Evolutionary conservation across 768 basidiomycete genomes (phyloP).

Genomic region (Peribolospora baueri): DNA sequence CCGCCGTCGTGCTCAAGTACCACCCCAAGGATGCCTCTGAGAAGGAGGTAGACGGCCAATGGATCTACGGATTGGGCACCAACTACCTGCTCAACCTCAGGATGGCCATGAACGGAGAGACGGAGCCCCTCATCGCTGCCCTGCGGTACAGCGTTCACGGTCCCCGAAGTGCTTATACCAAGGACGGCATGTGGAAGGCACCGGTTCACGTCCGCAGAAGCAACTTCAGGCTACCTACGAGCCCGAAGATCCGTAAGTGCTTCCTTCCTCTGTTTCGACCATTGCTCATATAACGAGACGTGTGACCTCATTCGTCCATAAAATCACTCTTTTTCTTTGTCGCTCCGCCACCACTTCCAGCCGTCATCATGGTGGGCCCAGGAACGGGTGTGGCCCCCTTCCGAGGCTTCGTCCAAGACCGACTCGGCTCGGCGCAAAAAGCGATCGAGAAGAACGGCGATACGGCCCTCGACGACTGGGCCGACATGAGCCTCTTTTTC

Average conservation of each 20-base stretch:
- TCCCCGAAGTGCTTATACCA: conserved; percentile 57
- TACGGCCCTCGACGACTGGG: conserved; percentile 87
- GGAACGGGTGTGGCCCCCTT: conserved; percentile 99
- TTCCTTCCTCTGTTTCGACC: too few species aligned
- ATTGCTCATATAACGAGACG: too few species aligned
- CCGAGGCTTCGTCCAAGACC: conserved; percentile 96
- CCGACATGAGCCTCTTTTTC: conserved; percentile 78
- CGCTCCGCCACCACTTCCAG: too few species aligned
- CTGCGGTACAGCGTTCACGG: conserved; percentile 73
- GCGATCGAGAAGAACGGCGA: conserved; percentile 86
- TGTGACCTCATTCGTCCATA: too few species aligned
- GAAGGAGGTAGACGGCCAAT: conserved; percentile 23
- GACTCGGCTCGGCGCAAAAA: conserved; percentile 80
- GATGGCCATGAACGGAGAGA: conserved; percentile 39
- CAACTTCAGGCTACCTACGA: conserved; percentile 89
- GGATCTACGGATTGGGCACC: conserved; percentile 72
- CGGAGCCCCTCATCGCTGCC: conserved; percentile 19
- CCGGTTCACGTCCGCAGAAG: conserved; percentile 88
- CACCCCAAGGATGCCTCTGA: conserved; percentile 22
- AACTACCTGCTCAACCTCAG: conserved; percentile 91
- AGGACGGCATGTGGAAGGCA: conserved; percentile 42
- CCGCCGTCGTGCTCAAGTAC: conserved; percentile 85
- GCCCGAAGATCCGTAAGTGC: conserved; percentile 53
- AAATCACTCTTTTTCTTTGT: too few species aligned
- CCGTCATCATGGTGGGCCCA: conserved; percentile 96